Evolutionary conservation across 306 rosid species (phyloP).

Genomic region (Prinsepia uniflora): DNA sequence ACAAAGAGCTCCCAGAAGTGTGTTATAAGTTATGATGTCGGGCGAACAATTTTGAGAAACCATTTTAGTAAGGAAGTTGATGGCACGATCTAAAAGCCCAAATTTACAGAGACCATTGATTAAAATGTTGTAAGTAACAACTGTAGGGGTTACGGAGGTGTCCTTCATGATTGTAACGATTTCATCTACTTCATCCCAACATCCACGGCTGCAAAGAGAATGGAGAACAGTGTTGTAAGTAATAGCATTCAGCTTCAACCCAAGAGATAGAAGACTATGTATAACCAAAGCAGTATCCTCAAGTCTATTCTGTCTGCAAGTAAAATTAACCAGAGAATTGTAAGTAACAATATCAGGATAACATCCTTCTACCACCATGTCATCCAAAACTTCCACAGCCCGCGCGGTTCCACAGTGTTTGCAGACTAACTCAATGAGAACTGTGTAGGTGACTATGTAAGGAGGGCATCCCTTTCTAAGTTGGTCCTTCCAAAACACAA

Average conservation of each 20-base stretch:
- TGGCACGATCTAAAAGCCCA: slow-evolving; percentile 64
- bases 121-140: slow-evolving; percentile 70
- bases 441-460: slow-evolving; percentile 66
- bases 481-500: slow-evolving; percentile 76
- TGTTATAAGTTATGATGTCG: slow-evolving; percentile 76
- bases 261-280: slow-evolving; percentile 46
- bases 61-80: slow-evolving; percentile 56
- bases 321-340: slow-evolving; percentile 65
- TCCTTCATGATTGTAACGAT: slow-evolving; percentile 63
- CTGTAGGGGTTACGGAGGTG: slow-evolving; percentile 49
- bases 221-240: slow-evolving; percentile 79
- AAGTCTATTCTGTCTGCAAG: slow-evolving; percentile 58
- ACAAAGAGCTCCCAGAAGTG: slow-evolving; percentile 64
- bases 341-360: slow-evolving; percentile 71
- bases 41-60: slow-evolving; percentile 58
- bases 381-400: slow-evolving; percentile 80
- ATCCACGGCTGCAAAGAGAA: slow-evolving; percentile 56
- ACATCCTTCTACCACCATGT: slow-evolving; percentile 75
- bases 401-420: slow-evolving; percentile 51
- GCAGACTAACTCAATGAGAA: slow-evolving; percentile 73
- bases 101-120: slow-evolving; percentile 69
- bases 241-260: slow-evolving; percentile 56
- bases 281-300: slow-evolving; percentile 56
- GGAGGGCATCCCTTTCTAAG: slow-evolving; percentile 83
- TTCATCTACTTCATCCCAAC: slow-evolving; percentile 67